Evolutionary conservation across 192 early-diverging fungal species (phyloP).

Genomic region (Dimargaris xerosporica): DNA sequence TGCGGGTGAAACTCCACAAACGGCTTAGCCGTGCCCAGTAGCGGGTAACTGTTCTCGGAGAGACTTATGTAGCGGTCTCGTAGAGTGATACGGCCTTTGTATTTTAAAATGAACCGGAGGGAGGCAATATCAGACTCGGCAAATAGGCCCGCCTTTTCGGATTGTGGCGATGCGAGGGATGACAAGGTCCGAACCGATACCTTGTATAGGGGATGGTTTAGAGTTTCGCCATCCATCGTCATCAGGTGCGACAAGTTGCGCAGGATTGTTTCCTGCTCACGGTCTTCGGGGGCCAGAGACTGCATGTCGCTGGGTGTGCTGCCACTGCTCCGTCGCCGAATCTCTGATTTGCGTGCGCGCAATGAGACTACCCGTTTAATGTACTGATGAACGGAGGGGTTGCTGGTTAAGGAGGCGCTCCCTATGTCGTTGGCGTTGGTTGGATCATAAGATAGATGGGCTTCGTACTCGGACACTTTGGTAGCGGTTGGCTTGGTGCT

Average conservation of each 20-base stretch:
- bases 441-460: not conserved
- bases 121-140: constrained; percentile 36
- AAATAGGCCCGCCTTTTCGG: constrained; percentile 31
- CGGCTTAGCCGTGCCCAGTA: constrained; percentile 43
- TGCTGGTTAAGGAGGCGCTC: not conserved
- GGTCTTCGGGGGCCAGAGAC: not conserved
- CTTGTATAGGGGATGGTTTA: constrained; percentile 8
- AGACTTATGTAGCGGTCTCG: constrained; percentile 49
- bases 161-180: not conserved
- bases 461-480: not conserved
- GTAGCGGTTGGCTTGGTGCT: not conserved
- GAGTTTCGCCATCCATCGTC: constrained; percentile 7
- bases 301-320: not conserved
- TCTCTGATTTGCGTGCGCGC: constrained; percentile 2
- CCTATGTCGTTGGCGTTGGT: not conserved
- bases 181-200: not conserved
- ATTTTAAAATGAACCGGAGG: constrained; percentile 52
- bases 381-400: not conserved
- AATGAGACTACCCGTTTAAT: not conserved
- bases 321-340: not conserved
- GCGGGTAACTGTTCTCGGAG: constrained; percentile 45
- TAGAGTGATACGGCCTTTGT: constrained; percentile 53
- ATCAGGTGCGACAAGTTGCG: not conserved
- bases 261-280: not conserved
- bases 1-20: constrained; percentile 49